A percentile compares a stretch with the other conserved stretches of the same genome.
Evolutionary conservation across 2,329 filamentous ascomycete genomes (phyloP).

Genomic region (Paecilomyces dactylethromorphus): DNA sequence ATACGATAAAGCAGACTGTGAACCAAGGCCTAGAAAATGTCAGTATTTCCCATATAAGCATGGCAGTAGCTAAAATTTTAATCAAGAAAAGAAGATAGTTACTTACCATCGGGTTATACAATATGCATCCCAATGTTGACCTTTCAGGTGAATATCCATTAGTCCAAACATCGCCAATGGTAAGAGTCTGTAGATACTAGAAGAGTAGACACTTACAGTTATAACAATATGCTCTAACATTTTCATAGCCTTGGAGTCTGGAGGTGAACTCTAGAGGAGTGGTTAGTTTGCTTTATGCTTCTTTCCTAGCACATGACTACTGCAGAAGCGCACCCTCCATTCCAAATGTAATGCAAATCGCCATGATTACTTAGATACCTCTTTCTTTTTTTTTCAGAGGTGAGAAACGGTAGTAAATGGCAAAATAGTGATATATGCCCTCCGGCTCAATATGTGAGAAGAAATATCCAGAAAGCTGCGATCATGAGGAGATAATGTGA

Average conservation of each 20-base stretch:
- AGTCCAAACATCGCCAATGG: not conserved
- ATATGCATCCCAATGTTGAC: conserved; percentile 39
- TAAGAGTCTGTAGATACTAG: not conserved
- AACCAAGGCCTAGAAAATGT: conserved; percentile 34
- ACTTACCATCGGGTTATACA: conserved; percentile 38
- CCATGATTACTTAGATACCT: conserved; percentile 21
- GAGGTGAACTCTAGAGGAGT: conserved; percentile 35
- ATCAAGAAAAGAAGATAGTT: not conserved
- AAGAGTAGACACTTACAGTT: conserved; percentile 30
- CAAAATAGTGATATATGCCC: not conserved
- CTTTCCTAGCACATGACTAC: not conserved
- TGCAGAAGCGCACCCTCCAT: conserved; percentile 27
- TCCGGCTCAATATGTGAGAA: not conserved
- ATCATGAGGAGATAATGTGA: not conserved
- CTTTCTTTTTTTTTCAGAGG: not conserved
- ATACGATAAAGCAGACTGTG: conserved; percentile 39
- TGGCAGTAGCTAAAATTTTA: not conserved
- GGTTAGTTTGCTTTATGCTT: conserved; percentile 5
- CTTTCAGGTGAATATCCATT: conserved; percentile 11
- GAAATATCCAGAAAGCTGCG: not conserved
- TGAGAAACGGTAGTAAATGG: not conserved
- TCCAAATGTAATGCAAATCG: conserved; percentile 38
- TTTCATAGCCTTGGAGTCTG: conserved; percentile 39
- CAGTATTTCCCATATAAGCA: conserved; percentile 1
- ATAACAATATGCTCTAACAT: conserved; percentile 40